phyloP scores from a whole-genome alignment of 345 rosid species.

The Odontarrhena argentea region DNA sequence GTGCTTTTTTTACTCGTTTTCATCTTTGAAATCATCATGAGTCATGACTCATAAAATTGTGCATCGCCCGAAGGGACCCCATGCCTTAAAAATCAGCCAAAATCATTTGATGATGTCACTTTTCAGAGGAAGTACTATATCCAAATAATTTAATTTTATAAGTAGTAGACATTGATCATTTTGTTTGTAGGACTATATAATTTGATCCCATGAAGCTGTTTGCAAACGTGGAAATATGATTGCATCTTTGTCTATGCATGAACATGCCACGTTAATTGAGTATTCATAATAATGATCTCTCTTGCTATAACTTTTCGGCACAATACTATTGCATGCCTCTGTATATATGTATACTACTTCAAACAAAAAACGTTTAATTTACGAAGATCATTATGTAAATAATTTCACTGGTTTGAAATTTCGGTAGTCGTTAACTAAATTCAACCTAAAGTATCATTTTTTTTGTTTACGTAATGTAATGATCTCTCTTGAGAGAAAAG shows the following conservation, averaged over 20 bases:
- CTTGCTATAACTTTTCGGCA: slow-evolving; percentile 35
- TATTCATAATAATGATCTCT: slow-evolving; percentile 30
- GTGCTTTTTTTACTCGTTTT: slow-evolving; percentile 17
- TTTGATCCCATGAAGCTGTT: slow-evolving; percentile 19
- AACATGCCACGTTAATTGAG: slow-evolving; percentile 38
- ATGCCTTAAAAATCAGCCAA: slow-evolving; percentile 16
- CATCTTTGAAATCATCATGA: background rate
- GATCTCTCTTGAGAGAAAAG: background rate
- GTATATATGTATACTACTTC: slow-evolving; percentile 18
- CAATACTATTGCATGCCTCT: slow-evolving; percentile 41
- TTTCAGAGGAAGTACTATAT: slow-evolving; percentile 24
- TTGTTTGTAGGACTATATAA: slow-evolving; percentile 27
- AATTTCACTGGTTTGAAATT: too few species aligned
- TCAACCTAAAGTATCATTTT: too few species aligned
- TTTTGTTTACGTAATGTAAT: too few species aligned
- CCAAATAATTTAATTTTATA: slow-evolving; percentile 35
- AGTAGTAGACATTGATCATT: slow-evolving; percentile 30
- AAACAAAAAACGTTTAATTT: slow-evolving; percentile 21
- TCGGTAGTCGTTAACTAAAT: too few species aligned
- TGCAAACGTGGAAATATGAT: slow-evolving; percentile 44
- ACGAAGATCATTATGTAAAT: background rate
- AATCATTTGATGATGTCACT: slow-evolving; percentile 32
- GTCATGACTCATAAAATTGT: slow-evolving; percentile 25
- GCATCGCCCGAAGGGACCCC: slow-evolving; percentile 25
- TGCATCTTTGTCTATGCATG: slow-evolving; percentile 36